These are phyloP conservation scores for Capsicum baccatum DNA, from an alignment of 257 asterid species.

Conservation along the genomic window DNA sequence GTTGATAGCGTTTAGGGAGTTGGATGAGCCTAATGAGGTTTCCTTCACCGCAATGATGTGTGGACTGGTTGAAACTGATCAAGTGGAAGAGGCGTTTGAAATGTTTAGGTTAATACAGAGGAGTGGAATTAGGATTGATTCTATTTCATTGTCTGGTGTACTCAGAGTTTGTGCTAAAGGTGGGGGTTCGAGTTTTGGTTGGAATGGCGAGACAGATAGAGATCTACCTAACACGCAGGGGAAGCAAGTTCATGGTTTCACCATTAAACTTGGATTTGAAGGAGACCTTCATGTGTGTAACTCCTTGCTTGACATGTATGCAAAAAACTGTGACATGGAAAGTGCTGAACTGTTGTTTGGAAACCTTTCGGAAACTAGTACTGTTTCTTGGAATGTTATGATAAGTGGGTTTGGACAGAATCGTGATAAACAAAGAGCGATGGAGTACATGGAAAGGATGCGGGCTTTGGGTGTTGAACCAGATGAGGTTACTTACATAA, in stretches of 20 bases:
- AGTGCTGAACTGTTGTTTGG: conserved; percentile 22
- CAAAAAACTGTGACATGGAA: conserved; percentile 28
- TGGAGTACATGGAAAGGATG: conserved; percentile 24
- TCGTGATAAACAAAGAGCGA: conserved; percentile 21
- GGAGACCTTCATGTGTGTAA: conserved; percentile 28
- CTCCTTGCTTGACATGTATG: conserved; percentile 31
- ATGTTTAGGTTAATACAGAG: conserved; percentile 31
- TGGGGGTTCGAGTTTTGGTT: conserved; percentile 4
- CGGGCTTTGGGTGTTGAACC: conserved; percentile 14
- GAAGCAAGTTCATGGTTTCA: conserved; percentile 27
- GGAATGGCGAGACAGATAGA: conserved; percentile 20
- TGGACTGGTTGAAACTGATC: conserved; percentile 17
- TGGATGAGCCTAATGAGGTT: conserved; percentile 31
- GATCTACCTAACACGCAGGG: conserved; percentile 13
- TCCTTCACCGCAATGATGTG: conserved; percentile 27
- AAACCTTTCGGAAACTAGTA: conserved; percentile 30
- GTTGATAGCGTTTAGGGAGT: conserved; percentile 24
- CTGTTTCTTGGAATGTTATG: conserved; percentile 42
- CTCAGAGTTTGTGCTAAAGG: conserved; percentile 26
- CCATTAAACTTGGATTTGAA: conserved; percentile 24
- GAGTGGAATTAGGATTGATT: conserved; percentile 23
- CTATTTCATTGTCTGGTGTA: conserved; percentile 25
- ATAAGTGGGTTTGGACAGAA: conserved; percentile 31
- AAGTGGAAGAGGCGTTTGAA: conserved; percentile 26
- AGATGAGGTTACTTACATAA: conserved; percentile 28